Evolutionary conservation across 208 protist genomes (phyloP), one percentile per base, ranked within the genome.

Genomic region (Blechomonas ayalai): DNA sequence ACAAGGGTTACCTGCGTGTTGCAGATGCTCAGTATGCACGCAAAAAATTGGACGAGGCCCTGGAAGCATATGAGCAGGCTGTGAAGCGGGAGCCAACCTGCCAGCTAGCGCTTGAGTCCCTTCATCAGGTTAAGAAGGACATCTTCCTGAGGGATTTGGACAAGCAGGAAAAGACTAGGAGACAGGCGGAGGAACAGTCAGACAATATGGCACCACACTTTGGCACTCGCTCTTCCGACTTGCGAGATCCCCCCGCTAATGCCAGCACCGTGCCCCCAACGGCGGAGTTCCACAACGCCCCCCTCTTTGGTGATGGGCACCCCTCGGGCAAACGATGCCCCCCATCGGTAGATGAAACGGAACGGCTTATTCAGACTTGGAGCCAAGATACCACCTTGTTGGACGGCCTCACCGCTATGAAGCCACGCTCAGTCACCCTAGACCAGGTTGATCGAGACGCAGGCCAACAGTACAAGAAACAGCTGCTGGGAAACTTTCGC

Each of bases 1-100:
- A 70, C 39, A 95, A 95, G 54, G 80, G 62, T n/a, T 72, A 90
- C 38, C 48, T 87, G 3, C 78, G 90, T 37, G 52, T 88, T 6
- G 86, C 58, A 3, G 95, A 96, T 38, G 77, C 71, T 10, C 70
- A 85, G 22, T 94, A 92, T 59, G 87, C 80, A 49, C 89, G 89
- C 3, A 74, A 84, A 34, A 68, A 96, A 42, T 94, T 95, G 42
- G 80, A 73, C 12, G 74, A 74, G 57, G 90, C 90, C 6, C 58
- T 84, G n/a, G 57, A 29, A 10, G 69, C 75, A 0, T 96, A 95
- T 38, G 50, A 73, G 12, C 43, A 64, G 22, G 79, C 77, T 3
- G 41, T 91, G 28, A 45, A 56, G 33, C 46, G 84, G 2, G 52
- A 91, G 42, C 61, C 76, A 19, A 49, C 32, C 16, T 83, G 86